Conservation (phyloP, 2,329 filamentous ascomycete species). For the Aureobasidium sp. region DNA sequence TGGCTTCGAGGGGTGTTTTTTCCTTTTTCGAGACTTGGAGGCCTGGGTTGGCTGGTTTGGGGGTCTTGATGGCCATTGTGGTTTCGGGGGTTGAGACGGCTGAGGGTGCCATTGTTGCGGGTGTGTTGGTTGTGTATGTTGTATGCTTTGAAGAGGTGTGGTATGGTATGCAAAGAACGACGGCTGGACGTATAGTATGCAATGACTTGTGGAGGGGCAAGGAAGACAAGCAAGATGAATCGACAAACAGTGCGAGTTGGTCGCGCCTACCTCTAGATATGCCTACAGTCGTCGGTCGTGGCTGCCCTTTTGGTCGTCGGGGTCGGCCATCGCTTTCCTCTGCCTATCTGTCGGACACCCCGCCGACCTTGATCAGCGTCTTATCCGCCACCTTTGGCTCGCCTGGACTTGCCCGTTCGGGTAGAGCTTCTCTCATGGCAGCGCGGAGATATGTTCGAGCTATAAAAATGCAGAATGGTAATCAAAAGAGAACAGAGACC, state of each 20-base stretch:
- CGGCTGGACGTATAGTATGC: background rate
- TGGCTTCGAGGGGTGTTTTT: conserved; percentile 31
- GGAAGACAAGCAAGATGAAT: background rate
- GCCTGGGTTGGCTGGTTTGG: conserved; percentile 18
- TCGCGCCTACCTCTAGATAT: conserved; percentile 6
- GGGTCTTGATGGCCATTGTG: conserved; percentile 9
- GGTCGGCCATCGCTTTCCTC: conserved; percentile 7
- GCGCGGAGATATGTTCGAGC: background rate
- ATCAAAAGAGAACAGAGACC: background rate
- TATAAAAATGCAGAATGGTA: background rate
- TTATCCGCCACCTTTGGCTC: background rate
- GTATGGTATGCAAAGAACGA: background rate
- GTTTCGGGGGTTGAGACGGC: conserved; percentile 7
- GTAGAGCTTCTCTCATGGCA: background rate
- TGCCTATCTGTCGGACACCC: background rate
- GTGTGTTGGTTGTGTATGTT: background rate
- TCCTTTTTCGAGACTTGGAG: conserved; percentile 20
- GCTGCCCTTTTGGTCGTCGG: background rate
- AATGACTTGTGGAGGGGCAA: background rate
- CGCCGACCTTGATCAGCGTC: background rate
- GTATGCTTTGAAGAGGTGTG: background rate
- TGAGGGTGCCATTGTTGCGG: conserved; percentile 16
- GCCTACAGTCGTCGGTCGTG: conserved; percentile 1
- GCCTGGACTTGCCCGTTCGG: background rate
- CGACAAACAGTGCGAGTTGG: background rate